phyloP scores from a whole-genome alignment of 176 grass and related monocot genomes.

The Carex scoparia region DNA sequence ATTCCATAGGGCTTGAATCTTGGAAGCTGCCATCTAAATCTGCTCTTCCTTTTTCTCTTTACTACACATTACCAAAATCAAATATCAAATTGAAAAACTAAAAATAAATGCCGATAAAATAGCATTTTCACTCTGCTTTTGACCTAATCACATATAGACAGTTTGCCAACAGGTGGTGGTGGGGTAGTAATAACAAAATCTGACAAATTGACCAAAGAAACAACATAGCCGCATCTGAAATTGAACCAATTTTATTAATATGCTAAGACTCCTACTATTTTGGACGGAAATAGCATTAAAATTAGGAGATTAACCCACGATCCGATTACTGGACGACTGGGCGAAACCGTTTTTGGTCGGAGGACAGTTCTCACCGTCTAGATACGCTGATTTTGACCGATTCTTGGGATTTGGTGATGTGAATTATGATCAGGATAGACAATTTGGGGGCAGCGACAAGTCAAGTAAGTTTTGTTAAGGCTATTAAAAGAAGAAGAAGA shows the following conservation, averaged over 20 bases:
- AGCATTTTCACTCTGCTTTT: not conserved
- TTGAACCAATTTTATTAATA: not conserved
- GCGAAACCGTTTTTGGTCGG: not conserved
- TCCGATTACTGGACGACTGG: not conserved
- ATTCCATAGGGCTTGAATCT: slow-evolving; percentile 85
- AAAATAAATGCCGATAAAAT: not conserved
- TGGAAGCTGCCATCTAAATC: slow-evolving; percentile 54
- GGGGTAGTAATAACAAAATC: not conserved
- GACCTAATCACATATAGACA: not conserved
- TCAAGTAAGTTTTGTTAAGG: not conserved
- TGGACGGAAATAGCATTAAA: not conserved
- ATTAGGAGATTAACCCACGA: not conserved
- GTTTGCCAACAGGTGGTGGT: not conserved
- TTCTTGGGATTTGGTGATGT: not conserved
- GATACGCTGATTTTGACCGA: not conserved
- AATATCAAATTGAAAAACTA: not conserved
- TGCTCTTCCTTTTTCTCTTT: slow-evolving; percentile 14
- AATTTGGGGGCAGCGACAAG: not conserved
- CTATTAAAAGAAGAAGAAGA: not conserved
- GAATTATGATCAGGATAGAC: not conserved
- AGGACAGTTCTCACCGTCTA: not conserved
- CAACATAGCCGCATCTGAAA: not conserved
- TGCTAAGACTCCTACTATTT: not conserved
- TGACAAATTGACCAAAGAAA: not conserved
- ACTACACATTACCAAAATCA: not conserved